phyloP scores from a whole-genome alignment of 208 protist genomes.

The Acanthamoeba culbertsoni region DNA sequence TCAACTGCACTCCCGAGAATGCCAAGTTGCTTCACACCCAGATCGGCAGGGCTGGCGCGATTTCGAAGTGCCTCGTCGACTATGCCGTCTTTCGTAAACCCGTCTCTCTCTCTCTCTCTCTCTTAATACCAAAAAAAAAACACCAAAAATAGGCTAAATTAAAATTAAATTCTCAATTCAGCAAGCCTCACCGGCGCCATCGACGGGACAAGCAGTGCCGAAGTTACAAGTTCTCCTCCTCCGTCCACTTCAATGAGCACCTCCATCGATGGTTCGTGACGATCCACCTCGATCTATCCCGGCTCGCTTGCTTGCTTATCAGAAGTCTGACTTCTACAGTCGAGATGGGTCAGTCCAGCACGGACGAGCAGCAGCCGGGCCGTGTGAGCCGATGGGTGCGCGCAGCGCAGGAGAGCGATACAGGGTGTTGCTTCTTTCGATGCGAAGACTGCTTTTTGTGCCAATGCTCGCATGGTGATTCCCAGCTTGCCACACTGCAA shows the following conservation, averaged over 20 bases:
- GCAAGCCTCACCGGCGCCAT: background rate
- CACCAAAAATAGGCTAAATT: background rate
- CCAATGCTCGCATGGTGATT: background rate
- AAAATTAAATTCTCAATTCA: background rate
- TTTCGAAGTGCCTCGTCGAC: constrained; percentile 25
- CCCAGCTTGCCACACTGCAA: background rate
- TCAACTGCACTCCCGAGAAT: background rate
- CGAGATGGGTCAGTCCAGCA: background rate
- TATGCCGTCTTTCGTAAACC: background rate
- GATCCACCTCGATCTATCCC: background rate
- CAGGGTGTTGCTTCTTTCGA: constrained; percentile 20
- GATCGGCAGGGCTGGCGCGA: background rate
- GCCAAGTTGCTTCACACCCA: background rate
- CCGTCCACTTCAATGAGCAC: background rate
- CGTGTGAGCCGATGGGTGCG: background rate
- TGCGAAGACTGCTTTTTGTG: constrained; percentile 29
- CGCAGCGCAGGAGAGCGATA: background rate
- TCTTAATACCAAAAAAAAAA: background rate
- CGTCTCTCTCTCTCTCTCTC: background rate
- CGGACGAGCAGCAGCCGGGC: background rate
- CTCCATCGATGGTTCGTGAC: background rate
- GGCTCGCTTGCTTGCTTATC: background rate
- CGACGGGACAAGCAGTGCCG: background rate
- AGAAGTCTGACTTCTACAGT: background rate
- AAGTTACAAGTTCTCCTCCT: background rate